Base-by-base conservation (phyloP, 345 rosid species). In the Fremontodendron californicum region DNA sequence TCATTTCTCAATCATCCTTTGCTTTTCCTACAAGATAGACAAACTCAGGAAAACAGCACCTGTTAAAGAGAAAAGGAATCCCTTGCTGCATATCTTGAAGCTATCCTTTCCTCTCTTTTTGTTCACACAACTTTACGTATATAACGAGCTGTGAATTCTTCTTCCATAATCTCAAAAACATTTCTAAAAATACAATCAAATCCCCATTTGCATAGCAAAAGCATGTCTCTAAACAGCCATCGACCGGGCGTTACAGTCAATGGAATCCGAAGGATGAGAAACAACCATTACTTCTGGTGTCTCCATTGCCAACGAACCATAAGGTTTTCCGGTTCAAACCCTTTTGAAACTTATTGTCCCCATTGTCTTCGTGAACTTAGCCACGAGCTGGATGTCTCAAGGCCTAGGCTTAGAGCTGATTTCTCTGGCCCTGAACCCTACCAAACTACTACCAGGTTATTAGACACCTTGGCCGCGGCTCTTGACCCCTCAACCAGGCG, bases 251-350 rank as follows among this genome's bases (percentile, higher is more conserved):
- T 90, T 2, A 40, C 75, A 0, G 93, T 91, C 48, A 87, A 87
- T 42, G 92, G 94, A 61, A 63, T 83, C 73, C 75, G 86, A 81
- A 82, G 97, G 80, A 87, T 81, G 80, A 86, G 93, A 83, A 89
- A 88, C 35, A 90, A 83, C 64, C 97, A 85, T 78, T 88, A 79
- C 87, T 89, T 86, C 74, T 85, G 93, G 88, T 94, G 98, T 74
- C 88, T 81, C 61, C 82, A 65, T 35, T 94, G 97, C 79, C 88
- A 74, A 46, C 82, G 92, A 5, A 73, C 87, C 54, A 37, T 84
- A 45, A 87, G 94, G 74, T 84, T 92, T 10, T 58, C 80, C 70
- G 81, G 83, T 52, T 60, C 76, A 48, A 83, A 81, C 78, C 82
- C 80, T 1, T 80, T 74, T 12, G 88, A 84, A 55, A 78, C 82